Evolutionary conservation across 148 eudicot species (phyloP).

Genomic region (Fallopia convolvulus): DNA sequence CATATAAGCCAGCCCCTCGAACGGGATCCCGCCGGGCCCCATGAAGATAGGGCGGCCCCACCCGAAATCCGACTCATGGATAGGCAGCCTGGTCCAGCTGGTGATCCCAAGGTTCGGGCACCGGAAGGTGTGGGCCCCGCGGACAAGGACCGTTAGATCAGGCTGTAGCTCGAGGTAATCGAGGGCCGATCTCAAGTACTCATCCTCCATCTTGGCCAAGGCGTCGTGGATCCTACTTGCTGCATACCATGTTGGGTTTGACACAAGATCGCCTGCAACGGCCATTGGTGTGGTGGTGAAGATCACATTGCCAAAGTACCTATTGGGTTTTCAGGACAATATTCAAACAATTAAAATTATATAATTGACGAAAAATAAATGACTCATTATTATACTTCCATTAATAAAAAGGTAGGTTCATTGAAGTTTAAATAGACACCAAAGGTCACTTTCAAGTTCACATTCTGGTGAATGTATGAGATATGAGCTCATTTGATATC

Average conservation of each 20-base stretch:
- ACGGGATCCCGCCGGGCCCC: slow-evolving; percentile 27
- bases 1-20: slow-evolving; percentile 21
- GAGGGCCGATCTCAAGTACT: slow-evolving; percentile 25
- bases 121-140: slow-evolving; percentile 16
- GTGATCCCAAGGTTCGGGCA: slow-evolving; percentile 23
- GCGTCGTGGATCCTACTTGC: slow-evolving; percentile 19
- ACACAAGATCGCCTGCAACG: slow-evolving; percentile 15
- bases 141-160: slow-evolving; percentile 13
- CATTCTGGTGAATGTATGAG: no score
- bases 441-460: no score
- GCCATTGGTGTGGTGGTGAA: slow-evolving; percentile 20
- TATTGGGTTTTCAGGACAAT: not conserved
- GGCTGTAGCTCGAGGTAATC: slow-evolving; percentile 26
- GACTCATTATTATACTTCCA: no score
- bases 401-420: no score
- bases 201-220: slow-evolving; percentile 18
- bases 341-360: not conserved
- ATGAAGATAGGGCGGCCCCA: slow-evolving; percentile 25
- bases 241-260: slow-evolving; percentile 23
- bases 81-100: slow-evolving; percentile 20
- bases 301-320: slow-evolving; percentile 25
- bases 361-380: not conserved
- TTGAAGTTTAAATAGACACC: no score
- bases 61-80: slow-evolving; percentile 25
- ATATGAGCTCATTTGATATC: no score